Base-by-base conservation (phyloP, 108 stramenopile genomes). In the Aurantiochytrium sp. region DNA sequence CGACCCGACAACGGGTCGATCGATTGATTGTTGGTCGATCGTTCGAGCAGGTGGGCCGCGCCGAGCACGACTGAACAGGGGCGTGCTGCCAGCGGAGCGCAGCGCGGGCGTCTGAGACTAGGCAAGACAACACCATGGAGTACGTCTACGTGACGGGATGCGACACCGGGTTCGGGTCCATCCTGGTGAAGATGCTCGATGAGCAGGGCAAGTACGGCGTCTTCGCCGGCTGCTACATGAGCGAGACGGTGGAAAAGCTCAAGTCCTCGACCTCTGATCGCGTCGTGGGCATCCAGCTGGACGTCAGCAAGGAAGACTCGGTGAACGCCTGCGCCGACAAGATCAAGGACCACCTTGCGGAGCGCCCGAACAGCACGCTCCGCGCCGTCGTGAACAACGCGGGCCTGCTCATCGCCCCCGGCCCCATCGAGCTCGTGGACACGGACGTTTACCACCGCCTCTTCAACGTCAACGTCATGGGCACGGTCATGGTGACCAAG, bases 401-500 rank as follows among this genome's bases (percentile, higher is more conserved):
- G 0, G 73, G 73, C 21, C 39, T 81, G 6, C 73, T 81, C 45
- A 48, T 81, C n/a, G 45, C 73, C 2, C 73, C 73, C 2, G 73
- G 73, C 10, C 73, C 73, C 30, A 48, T 81, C 24, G 73, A 81
- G 45, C n/a, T 81, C 42, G 45, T 48, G 6, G 42, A 41, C 27
- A 48, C 45, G 17, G 73, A 81, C 73, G 39, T 48, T 42, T 81
- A 48, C 45, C 39, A 48, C 17, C 39, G 73, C n/a, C 39, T 81
- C 42, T 48, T 81, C 42, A 48, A 81, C 45, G 73, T 81, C 36
- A 81, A 81, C 24, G 39, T 81, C 27, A 41, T 48, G 39, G 73
- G 73, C 12, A 81, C 73, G 12, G 73, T 81, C 42, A 81, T 81
- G 73, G 73, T 81, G 15, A 81, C 73, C 39, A 81, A 81, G 24